A percentile compares a stretch with the other conserved stretches of the same genome.
Evolutionary conservation across 352 stramenopile species (phyloP).

Genomic region (Pythium dissotocum): DNA sequence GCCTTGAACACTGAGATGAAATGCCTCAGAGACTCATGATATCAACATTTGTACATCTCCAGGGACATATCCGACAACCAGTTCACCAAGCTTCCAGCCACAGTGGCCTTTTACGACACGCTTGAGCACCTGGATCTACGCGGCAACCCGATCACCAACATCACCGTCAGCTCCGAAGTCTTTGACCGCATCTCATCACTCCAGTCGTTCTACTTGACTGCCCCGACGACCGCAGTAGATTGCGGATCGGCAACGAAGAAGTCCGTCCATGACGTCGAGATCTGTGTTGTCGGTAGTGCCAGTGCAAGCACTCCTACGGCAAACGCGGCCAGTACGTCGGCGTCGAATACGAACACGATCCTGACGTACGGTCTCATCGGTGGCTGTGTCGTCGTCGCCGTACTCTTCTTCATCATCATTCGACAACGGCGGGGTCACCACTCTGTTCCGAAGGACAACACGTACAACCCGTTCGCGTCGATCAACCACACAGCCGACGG

Average conservation of each 20-base stretch:
- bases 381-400: constrained; percentile 40
- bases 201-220: constrained; percentile 7
- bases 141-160: constrained; percentile 24
- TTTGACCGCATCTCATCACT: constrained; percentile 17
- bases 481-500: neutral
- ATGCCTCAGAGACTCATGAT: neutral
- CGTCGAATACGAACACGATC: constrained; percentile 39
- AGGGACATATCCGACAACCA: constrained; percentile 10
- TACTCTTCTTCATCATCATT: constrained; percentile 51
- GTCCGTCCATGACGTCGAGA: neutral
- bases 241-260: constrained; percentile 2
- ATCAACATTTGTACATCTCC: no score
- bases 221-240: neutral
- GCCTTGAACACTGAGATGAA: neutral
- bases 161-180: constrained; percentile 14
- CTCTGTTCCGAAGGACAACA: neutral
- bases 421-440: constrained; percentile 10
- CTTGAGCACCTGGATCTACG: constrained; percentile 2
- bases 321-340: neutral
- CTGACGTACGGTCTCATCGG: constrained; percentile 28
- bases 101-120: constrained; percentile 1
- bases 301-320: neutral
- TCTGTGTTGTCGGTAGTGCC: neutral
- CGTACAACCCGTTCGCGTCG: constrained; percentile 2
- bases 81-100: constrained; percentile 3